These are phyloP conservation scores for Candida sp. DNA, from an alignment of 1,139 yeast genomes.

Conservation along the genomic window DNA sequence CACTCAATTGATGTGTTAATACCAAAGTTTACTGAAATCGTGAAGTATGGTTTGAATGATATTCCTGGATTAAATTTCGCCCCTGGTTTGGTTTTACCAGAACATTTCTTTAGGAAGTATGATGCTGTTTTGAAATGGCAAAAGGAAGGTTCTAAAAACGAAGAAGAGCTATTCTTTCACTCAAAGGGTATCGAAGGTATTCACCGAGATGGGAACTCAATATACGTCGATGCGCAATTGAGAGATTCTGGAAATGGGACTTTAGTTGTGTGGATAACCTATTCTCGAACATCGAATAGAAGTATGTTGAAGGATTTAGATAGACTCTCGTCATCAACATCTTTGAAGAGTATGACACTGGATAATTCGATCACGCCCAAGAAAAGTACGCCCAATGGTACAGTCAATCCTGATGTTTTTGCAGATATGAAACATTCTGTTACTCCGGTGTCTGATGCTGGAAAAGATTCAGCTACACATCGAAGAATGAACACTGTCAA, in stretches of 20 bases:
- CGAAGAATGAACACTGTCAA: slow-evolving; percentile 3
- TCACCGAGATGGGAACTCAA: slow-evolving; percentile 64
- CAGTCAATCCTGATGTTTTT: not conserved
- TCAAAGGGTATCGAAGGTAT: slow-evolving; percentile 66
- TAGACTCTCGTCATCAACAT: slow-evolving; percentile 20
- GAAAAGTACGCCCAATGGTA: not conserved
- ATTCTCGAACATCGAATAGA: slow-evolving; percentile 48
- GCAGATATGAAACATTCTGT: slow-evolving; percentile 2
- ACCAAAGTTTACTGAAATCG: slow-evolving; percentile 60
- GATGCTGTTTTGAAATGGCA: slow-evolving; percentile 24
- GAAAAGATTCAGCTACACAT: not conserved
- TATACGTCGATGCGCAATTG: slow-evolving; percentile 76
- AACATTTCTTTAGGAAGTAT: slow-evolving; percentile 77
- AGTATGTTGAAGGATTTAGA: slow-evolving; percentile 22
- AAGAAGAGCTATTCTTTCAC: slow-evolving; percentile 48
- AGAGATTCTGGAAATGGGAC: slow-evolving; percentile 62
- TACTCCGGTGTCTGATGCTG: slow-evolving; percentile 1
- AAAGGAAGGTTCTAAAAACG: slow-evolving; percentile 12
- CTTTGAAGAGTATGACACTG: slow-evolving; percentile 8
- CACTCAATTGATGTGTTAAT: slow-evolving; percentile 54
- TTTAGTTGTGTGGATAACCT: slow-evolving; percentile 83
- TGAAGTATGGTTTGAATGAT: slow-evolving; percentile 46
- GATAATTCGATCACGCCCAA: not conserved
- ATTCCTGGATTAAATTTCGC: slow-evolving; percentile 37
- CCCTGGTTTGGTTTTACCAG: slow-evolving; percentile 70